A percentile compares a stretch with the other conserved stretches of the same genome.
These are phyloP conservation scores for Ganoderma lingzhi DNA, from an alignment of 1,284 basidiomycete species.

Conservation along the genomic window DNA sequence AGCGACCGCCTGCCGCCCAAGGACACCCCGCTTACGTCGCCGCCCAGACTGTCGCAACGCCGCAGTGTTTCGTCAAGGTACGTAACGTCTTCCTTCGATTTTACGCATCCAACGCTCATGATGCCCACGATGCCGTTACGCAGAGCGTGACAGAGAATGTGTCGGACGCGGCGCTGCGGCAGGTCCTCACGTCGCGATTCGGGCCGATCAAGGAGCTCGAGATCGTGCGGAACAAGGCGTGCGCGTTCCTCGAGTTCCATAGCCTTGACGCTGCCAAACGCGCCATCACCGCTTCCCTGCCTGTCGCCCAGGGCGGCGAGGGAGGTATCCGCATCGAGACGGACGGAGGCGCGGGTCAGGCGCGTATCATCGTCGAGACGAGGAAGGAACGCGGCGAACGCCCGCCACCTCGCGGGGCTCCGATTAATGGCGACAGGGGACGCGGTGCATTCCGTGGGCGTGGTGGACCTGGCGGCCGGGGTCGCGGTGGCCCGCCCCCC, in stretches of 20 bases:
- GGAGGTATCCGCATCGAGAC: slow-evolving; percentile 85
- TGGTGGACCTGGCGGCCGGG: slow-evolving; percentile 44
- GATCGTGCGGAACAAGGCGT: slow-evolving; percentile 88
- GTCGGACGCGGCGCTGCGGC: slow-evolving; percentile 64
- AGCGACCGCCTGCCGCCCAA: slow-evolving; percentile 43
- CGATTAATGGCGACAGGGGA: slow-evolving; percentile 43
- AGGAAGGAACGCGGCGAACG: slow-evolving; percentile 89
- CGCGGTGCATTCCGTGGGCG: slow-evolving; percentile 43
- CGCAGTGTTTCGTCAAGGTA: slow-evolving; percentile 92
- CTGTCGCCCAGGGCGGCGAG: slow-evolving; percentile 77
- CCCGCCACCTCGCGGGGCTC: slow-evolving; percentile 50
- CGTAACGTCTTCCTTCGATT: slow-evolving; percentile 27
- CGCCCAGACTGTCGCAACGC: slow-evolving; percentile 68
- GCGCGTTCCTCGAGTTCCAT: slow-evolving; percentile 94
- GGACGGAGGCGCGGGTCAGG: slow-evolving; percentile 54
- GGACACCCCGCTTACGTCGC: slow-evolving; percentile 59
- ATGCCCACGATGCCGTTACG: background rate
- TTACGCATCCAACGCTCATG: background rate
- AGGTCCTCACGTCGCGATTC: slow-evolving; percentile 74
- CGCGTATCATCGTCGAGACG: slow-evolving; percentile 84
- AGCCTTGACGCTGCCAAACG: slow-evolving; percentile 82
- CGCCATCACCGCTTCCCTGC: slow-evolving; percentile 83
- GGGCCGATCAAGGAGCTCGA: slow-evolving; percentile 91
- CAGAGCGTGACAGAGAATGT: slow-evolving; percentile 83
- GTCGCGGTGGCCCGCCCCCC: slow-evolving; percentile 40